Base-by-base conservation (phyloP, 2,329 filamentous ascomycete genomes). In the Clarireedia paspali region DNA sequence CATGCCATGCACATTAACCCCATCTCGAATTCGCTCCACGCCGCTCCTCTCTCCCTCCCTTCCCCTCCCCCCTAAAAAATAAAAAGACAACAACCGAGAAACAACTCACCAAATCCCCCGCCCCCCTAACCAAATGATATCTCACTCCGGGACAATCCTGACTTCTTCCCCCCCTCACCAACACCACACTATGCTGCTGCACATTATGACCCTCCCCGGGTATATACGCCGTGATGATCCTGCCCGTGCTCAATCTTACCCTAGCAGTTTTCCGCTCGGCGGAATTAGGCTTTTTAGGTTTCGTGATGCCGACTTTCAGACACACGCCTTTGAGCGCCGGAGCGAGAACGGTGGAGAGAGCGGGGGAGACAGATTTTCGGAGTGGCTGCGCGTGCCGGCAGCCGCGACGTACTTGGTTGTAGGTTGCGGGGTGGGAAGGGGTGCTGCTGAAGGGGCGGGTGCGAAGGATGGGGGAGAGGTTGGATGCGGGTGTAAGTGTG, bases 111-210 rank as follows among this genome's bases (percentile, higher is more conserved):
- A 99, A 73, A 81, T 99, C 94, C 73, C 96, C 76, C 20, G 91
- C 89, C 34, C 94, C 94, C 70, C 94, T 79, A 44, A 99, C 89
- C 67, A 96, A 76, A 73, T 95, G 90, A 72, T 99, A 99, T 70
- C 91, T 86, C 74, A 99, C 94, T 85, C 94, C 94, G 59, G 94
- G 94, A 76, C 94, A 99, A 84, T 99, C 94, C 81, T 97, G 94
- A 62, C 84, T 85, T 70, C 94, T 81, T 2, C 94, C 94, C 57
- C 94, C 94, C 63, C 94, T 81, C n/a, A 99, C 91, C 63, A 97
- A 78, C 55, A 99, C 94, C 47, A 99, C 94, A 66, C 88, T 95
- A 78, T 99, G 95, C 80, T 97, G 94, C 79, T 97, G 92, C 63
- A 97, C 91, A 73, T 97, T 99, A 75, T 99, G 94, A 49, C 94